These are phyloP conservation scores for Solanum chaucha DNA, from an alignment of 257 asterid genomes.

Conservation along the genomic window DNA sequence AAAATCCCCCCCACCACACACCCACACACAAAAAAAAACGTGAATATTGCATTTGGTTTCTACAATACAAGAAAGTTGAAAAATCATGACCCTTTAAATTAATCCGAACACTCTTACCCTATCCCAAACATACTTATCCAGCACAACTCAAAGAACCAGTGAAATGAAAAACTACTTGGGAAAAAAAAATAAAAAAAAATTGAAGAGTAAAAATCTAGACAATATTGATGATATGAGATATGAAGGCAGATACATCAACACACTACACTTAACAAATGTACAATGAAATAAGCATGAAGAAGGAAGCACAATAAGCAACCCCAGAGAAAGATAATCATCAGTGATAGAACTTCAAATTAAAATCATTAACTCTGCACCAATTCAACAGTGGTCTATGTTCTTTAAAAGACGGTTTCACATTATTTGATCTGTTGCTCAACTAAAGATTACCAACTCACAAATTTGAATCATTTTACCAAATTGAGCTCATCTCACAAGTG, in stretches of 20 bases:
- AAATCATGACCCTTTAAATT: not conserved
- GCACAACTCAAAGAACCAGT: not conserved
- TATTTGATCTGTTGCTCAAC: not conserved
- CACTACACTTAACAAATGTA: not conserved
- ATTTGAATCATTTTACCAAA: not conserved
- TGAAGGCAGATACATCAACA: not conserved
- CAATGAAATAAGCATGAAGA: not conserved
- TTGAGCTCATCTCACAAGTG: not conserved
- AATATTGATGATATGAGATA: not conserved
- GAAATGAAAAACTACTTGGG: not conserved
- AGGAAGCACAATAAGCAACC: not conserved
- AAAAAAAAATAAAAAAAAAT: not conserved
- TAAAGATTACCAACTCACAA: not conserved
- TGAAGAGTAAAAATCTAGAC: not conserved
- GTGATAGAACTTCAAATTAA: not conserved
- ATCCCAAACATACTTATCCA: not conserved
- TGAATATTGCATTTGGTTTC: not conserved
- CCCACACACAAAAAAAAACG: not conserved
- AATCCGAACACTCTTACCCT: not conserved
- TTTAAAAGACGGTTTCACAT: not conserved
- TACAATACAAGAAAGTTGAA: not conserved
- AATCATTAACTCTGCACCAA: not conserved
- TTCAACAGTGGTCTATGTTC: not conserved
- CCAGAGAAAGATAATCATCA: not conserved
- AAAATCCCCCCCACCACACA: not conserved